Evolutionary conservation across 495 filamentous ascomycete genomes (phyloP), one percentile per base, ranked within the genome.

Genomic region (Aspergillus ostianus): DNA sequence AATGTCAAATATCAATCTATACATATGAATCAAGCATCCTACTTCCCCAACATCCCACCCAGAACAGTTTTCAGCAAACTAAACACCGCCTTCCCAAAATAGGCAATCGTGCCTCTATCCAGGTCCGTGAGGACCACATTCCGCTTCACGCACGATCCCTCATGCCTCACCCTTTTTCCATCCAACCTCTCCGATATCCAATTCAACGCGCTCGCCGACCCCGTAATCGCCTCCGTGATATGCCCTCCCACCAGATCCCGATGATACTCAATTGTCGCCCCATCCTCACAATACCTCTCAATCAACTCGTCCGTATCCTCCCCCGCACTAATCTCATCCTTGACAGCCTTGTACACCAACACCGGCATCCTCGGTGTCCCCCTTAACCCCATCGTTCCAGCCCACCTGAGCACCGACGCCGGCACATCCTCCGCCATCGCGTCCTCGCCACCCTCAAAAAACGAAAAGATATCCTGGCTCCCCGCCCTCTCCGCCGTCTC

Each of bases 311-410:
- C 80, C 2, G 75, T 81, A 30, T 79, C 74, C 6, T 51, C 59
- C 3, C 80, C 66, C 2, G 66, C 50, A 44, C 68, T 76, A 49
- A 80, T 65, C 65, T 83, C 70, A 60, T 84, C 80, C 0, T 67
- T 30, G 19, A 80, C 70, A 9, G 79, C 78, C 61, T 85, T 82
- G 68, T 85, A 83, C 0, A 76, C 53, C 57, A 75, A 82, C n/a
- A 80, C 26, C 2, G 79, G 80, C 65, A 78, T 76, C 18, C 64
- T 56, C 1, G 81, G 82, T 2, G 59, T 59, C 1, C 64, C 67
- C 12, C 56, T 65, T 19, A 67, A 8, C 1, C 67, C 67, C 65
- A 70, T 60, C 23, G 58, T 54, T 0, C 65, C 67, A 3, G 63
- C 58, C 47, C 53, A 59, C 15, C 21, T n/a, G 26, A 66, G 55